These are phyloP conservation scores for Alliaria petiolata DNA, from an alignment of 345 rosid species.

Conservation along the genomic window DNA sequence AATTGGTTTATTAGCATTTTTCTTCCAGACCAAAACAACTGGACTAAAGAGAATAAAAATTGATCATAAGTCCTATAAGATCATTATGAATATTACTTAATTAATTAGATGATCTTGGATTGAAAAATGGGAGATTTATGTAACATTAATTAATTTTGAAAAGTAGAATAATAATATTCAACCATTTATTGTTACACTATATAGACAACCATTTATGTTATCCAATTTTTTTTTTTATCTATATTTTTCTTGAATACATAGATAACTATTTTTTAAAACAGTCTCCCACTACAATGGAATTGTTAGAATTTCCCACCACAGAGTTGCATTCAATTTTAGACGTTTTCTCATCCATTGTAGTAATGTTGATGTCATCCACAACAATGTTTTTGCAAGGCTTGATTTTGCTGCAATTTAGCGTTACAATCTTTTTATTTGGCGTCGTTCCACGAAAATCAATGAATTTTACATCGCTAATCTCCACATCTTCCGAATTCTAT, in stretches of 20 bases:
- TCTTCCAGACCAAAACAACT: too few species aligned
- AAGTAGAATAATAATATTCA: too few species aligned
- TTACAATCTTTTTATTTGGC: background rate
- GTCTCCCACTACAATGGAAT: background rate
- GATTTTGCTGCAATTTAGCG: background rate
- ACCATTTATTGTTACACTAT: too few species aligned
- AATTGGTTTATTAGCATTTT: too few species aligned
- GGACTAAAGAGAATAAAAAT: too few species aligned
- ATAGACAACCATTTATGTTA: too few species aligned
- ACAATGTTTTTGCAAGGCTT: background rate
- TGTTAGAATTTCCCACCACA: background rate
- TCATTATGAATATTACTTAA: background rate
- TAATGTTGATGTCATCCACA: background rate
- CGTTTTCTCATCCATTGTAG: background rate
- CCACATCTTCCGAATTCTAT: slow-evolving; percentile 3
- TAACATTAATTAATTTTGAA: too few species aligned
- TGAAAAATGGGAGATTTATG: too few species aligned
- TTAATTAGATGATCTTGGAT: too few species aligned
- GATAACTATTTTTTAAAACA: background rate
- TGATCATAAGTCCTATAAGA: background rate
- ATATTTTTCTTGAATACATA: background rate
- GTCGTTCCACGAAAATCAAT: slow-evolving; percentile 2
- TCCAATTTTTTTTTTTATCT: too few species aligned
- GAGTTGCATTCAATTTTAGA: background rate
- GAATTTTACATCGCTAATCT: slow-evolving; percentile 2